Evolutionary conservation across 2,329 filamentous ascomycete genomes (phyloP), one percentile per base, ranked within the genome.

Genomic region (Neurospora crassa): DNA sequence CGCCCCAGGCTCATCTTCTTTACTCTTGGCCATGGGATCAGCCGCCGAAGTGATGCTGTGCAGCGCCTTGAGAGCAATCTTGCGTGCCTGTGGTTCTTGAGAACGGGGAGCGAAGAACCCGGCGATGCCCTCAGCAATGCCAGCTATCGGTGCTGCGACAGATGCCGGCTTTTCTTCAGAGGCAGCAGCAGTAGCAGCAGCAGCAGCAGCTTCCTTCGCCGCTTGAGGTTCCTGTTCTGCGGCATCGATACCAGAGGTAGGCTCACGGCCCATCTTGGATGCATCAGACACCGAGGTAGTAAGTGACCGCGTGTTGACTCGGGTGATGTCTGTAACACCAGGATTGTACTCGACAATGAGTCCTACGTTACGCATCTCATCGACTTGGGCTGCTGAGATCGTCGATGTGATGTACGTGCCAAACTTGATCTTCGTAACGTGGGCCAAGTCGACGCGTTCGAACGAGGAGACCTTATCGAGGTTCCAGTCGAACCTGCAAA

Each of bases 391-490:
- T 1, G 90, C 84, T 1, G 93, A 93, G 5, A 97, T 86, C 0
- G 93, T 96, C 2, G 91, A 95, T 0, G 94, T 97, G 77, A 99
- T 92, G 78, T 98, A 99, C 0, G 93, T 91, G 24, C 96, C 96
- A 72, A 90, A 88, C 77, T 90, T 90, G 76, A 99, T 88, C 34
- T 86, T 85, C 1, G 87, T 86, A 43, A 99, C 84, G 71, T 93
- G 92, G 24, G 87, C 85, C 8, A 98, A 85, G 71, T 92, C 90
- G 16, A 97, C 89, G 8, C 94, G 87, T 81, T 98, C 94, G 79
- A 97, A 98, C 0, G 92, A 94, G 14, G 91, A 91, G 1, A 99
- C 92, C 79, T 98, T 98, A 82, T 98, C 96, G 8, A 94, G 90
- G 74, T 92, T 92, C 94, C 95, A 98, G 80, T 98, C 94, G 76